These are phyloP conservation scores for Magnusiomyces fungicola DNA, from an alignment of 1,139 yeast species.

Conservation along the genomic window DNA sequence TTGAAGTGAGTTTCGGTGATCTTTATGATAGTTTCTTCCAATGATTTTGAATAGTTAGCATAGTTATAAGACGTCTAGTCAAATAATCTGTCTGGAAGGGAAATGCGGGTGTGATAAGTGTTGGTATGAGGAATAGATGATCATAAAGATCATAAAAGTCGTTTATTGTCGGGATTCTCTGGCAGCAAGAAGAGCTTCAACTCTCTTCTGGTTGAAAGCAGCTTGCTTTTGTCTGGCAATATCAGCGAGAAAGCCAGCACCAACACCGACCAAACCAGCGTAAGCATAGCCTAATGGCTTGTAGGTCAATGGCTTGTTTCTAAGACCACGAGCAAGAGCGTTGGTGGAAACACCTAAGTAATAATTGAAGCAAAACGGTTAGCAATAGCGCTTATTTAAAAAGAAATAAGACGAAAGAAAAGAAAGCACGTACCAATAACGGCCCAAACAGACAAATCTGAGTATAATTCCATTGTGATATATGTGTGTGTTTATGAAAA, in stretches of 20 bases:
- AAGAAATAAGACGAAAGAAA: too few relatives aligned
- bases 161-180: constrained; percentile 27
- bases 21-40: too few relatives aligned
- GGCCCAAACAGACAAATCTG: constrained; percentile 32
- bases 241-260: constrained; percentile 29
- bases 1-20: too few relatives aligned
- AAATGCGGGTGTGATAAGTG: too few relatives aligned
- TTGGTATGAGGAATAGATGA: too few relatives aligned
- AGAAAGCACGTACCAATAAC: constrained; percentile 15
- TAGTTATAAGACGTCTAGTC: too few relatives aligned
- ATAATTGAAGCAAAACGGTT: constrained; percentile 1
- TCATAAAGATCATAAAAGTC: too few relatives aligned
- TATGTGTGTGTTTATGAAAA: constrained; percentile 2
- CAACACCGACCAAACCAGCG: constrained; percentile 31
- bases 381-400: not conserved
- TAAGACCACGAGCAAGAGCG: constrained; percentile 33
- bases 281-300: constrained; percentile 31
- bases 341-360: constrained; percentile 32
- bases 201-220: constrained; percentile 29
- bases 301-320: constrained; percentile 32
- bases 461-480: constrained; percentile 19
- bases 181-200: constrained; percentile 26
- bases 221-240: constrained; percentile 28
- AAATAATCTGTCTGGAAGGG: too few relatives aligned
- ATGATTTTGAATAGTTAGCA: too few relatives aligned